A percentile compares a stretch with the other conserved stretches of the same genome.
Conservation (phyloP, 768 basidiomycete genomes). For the Leucocoprinus sp. region DNA sequence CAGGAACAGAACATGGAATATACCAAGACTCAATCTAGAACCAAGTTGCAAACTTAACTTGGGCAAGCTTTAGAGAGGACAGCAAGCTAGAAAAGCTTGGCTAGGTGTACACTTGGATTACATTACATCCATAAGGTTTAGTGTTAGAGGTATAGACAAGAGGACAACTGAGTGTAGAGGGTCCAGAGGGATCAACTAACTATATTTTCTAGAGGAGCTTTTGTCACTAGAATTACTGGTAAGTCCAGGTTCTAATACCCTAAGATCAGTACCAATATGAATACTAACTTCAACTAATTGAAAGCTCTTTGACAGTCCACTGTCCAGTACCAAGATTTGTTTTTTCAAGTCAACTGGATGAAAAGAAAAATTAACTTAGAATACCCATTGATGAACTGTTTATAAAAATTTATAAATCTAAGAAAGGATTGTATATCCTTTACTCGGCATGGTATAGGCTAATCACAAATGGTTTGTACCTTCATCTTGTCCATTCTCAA, state of each 20-base stretch:
- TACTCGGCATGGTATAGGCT: conserved; percentile 26
- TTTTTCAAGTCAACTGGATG: not conserved
- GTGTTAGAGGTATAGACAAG: no score
- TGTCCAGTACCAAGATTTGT: not conserved
- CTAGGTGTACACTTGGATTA: no score
- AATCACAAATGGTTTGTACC: conserved; percentile 24
- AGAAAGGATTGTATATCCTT: conserved; percentile 17
- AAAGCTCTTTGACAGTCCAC: not conserved
- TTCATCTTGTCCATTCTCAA: conserved; percentile 16
- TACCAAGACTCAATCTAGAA: no score
- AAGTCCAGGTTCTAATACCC: conserved; percentile 1
- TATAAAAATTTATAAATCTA: not conserved
- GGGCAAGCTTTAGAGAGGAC: no score
- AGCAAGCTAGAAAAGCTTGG: no score
- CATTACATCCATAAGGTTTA: no score
- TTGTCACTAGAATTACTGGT: not conserved
- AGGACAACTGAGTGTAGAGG: no score
- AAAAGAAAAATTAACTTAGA: not conserved
- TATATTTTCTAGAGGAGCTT: not conserved
- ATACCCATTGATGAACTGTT: not conserved
- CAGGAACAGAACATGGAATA: no score
- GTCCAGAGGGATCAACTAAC: no score
- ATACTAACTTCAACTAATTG: not conserved
- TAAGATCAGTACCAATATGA: not conserved
- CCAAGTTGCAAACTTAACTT: no score